Evolutionary conservation across 306 rosid genomes (phyloP), one percentile per base, ranked within the genome.

Genomic region (Abrus precatorius): DNA sequence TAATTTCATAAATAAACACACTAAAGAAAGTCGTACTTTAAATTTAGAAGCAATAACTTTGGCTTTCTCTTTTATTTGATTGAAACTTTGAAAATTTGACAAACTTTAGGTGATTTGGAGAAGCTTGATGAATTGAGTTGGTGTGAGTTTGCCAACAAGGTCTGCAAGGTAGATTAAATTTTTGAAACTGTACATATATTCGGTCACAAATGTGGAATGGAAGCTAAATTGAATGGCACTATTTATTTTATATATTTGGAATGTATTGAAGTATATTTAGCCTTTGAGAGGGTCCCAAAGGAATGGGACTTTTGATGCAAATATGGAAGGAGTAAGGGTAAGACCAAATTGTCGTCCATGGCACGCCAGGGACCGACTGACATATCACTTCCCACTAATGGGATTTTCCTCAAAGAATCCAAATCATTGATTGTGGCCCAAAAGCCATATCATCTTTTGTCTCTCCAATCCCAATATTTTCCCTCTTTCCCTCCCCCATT

Each of bases 321-420:
- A 78, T 53, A 63, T 53, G 59, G 74, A 36, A 80, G 33, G 78
- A 36, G 61, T 20, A 30, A 20, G 77, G 34, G 81, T 38, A 13
- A 75, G 87, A 82, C 83, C 83, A 75, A 27, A 9, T 72, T 91
- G 95, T 89, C 92, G 77, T 85, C 69, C 76, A 78, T 82, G 60
- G 92, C 95, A 91, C 95, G 92, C 95, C 77, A 34, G 56, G 86
- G 79, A 86, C 86, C 88, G 27, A 78, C 72, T 78, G 13, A 44
- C 30, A 67, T 63, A 61, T 83, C 79, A 82, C 80, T 72, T 83
- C 78, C 84, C 84, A 84, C 84, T 85, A 71, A 77, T 77, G 60
- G 2, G 40, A 76, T 65, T 77, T 59, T 72, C 45, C 45, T 61
- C 36, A 67, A 69, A 90, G 66, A 66, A 85, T 82, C 83, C 85